Base-by-base conservation (phyloP, 192 early-diverging fungal species). In the Backusella morwellensis region DNA sequence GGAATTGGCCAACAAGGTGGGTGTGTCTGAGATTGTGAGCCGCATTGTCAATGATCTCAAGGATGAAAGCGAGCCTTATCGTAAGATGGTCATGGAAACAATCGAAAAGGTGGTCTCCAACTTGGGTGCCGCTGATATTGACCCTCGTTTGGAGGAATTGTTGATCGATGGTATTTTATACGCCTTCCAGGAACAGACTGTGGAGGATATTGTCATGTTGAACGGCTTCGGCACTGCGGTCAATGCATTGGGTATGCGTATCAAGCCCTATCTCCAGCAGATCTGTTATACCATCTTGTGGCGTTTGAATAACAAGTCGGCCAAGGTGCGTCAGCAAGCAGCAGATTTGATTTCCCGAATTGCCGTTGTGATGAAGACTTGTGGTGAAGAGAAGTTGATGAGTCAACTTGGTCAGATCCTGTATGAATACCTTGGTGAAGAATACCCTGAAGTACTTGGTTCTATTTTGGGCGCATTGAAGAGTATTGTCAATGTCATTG, bases 371-470 rank as follows among this genome's bases (percentile, higher is more conserved):
- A 95, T 99, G 97, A 90, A 92, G 76, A 90, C 88, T 0, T 99
- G 97, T 82, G 97, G 95, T 26, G 96, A 98, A 82, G 97, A 98
- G 82, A 94, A 97, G 80, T 81, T 99, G 66, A 95, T 99, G 94
- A 90, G 91, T 7, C 92, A 97, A 74, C 85, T 99, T 59, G 95
- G 96, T 75, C 89, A 94, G n/a, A 91, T 98, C 38, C 84, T 99
- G 26, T 99, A 96, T 83, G 98, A 99, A 83, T 98, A 99, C 80
- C 89, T 99, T 26, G 98, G 98, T 78, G 98, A 99, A 87, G 98
- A 99, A 82, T 99, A 97, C 78, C 98, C 98, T 8, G 98, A 99
- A 79, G 98, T 99, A 0, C 86, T 99, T 67, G 98, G 96, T 73
- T 95, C 94, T 21, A 98, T 99, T 74, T 82, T 99, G 4, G 92